phyloP scores from a whole-genome alignment of 1,284 basidiomycete genomes.

The Cryptococcus wingfieldii region DNA sequence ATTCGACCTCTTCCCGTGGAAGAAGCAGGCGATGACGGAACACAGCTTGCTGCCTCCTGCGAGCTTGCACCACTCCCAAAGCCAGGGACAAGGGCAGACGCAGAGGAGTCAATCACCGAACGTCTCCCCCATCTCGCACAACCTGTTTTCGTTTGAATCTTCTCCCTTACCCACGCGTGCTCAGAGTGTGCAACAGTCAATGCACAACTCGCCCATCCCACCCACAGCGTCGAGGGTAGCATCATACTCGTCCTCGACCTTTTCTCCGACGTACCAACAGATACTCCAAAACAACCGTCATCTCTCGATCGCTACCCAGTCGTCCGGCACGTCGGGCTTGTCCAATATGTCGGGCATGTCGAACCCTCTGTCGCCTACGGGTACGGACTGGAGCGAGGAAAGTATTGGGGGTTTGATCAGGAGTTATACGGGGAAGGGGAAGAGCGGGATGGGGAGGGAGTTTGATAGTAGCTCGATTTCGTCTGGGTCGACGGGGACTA shows the following conservation, averaged over 20 bases:
- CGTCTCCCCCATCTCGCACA: background rate
- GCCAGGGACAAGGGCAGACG: background rate
- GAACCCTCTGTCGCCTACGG: background rate
- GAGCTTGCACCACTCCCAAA: background rate
- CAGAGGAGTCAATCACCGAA: background rate
- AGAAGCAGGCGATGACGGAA: background rate
- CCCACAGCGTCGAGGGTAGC: background rate
- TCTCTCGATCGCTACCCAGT: conserved; percentile 13
- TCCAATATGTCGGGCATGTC: background rate
- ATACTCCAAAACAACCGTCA: conserved; percentile 3
- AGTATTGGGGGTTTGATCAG: background rate
- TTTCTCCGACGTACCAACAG: background rate
- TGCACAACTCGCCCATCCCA: background rate
- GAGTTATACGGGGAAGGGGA: too few species aligned
- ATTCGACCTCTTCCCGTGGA: conserved; percentile 1
- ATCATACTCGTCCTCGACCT: conserved; percentile 3
- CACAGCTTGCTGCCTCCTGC: conserved; percentile 5
- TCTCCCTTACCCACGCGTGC: background rate
- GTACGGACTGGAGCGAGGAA: background rate
- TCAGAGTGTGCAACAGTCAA: background rate
- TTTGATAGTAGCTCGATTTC: conserved; percentile 9
- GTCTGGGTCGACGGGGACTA: conserved; percentile 24
- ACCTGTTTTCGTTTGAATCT: background rate
- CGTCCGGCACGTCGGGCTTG: conserved; percentile 3
- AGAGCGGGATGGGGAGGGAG: conserved; percentile 4